Percentiles rank a stretch among this genome's conserved stretches.
phyloP scores from a whole-genome alignment of 192 early-diverging fungal genomes.

The Podila epigama region DNA sequence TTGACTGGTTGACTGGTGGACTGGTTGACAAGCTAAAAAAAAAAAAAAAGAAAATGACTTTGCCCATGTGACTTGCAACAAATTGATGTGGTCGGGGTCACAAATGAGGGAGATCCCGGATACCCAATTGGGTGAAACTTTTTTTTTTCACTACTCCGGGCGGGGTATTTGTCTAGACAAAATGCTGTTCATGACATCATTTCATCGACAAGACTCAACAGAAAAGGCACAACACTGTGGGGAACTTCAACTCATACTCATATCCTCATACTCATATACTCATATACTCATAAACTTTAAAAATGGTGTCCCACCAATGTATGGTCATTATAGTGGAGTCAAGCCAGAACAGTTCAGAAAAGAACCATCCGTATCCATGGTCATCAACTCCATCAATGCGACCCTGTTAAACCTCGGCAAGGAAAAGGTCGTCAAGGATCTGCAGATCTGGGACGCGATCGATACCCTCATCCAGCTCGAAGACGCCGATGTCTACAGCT shows the following conservation, averaged over 20 bases:
- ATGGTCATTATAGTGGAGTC: constrained; percentile 79
- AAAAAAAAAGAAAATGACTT: too few species aligned
- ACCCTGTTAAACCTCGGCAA: constrained; percentile 87
- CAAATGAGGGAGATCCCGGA: background rate
- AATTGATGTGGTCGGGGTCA: background rate
- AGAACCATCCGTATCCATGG: constrained; percentile 74
- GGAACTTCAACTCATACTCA: background rate
- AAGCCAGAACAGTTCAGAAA: constrained; percentile 81
- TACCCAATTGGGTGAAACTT: background rate
- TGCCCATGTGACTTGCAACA: too few species aligned
- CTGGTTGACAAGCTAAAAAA: too few species aligned
- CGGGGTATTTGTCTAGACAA: too few species aligned
- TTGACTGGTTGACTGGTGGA: too few species aligned
- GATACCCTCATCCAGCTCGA: constrained; percentile 85
- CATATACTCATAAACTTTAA: too few species aligned
- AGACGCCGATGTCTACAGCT: constrained; percentile 92
- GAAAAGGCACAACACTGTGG: too few species aligned
- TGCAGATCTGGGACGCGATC: constrained; percentile 86
- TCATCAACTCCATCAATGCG: constrained; percentile 85
- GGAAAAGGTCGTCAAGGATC: constrained; percentile 63
- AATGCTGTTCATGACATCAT: too few species aligned
- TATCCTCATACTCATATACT: too few species aligned
- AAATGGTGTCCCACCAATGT: too few species aligned
- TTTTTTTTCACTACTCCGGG: background rate
- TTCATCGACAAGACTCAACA: too few species aligned